Base-by-base conservation (phyloP, 352 stramenopile genomes). In the Globisporangium viniferum region DNA sequence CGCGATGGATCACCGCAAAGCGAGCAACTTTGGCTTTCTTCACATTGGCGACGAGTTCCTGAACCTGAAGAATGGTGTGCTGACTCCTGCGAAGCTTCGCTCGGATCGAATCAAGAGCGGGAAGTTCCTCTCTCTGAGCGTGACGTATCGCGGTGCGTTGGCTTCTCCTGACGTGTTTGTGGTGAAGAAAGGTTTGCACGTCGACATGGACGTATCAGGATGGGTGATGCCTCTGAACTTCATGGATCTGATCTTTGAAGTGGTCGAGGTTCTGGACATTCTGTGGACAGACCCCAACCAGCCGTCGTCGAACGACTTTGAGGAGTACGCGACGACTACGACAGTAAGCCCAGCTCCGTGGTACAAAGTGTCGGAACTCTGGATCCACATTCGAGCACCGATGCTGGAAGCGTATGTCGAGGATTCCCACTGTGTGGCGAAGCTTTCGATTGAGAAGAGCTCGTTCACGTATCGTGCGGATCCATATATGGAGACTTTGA, bases 361-460 rank as follows among this genome's bases (percentile, higher is more conserved):
- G 84, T 89, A 80, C 68, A 74, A 89, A 55, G 86, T 95, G 3
- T 76, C 83, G 5, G 84, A 90, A 46, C 72, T 96, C 55, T 73
- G 57, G 3, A 75, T 94, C 12, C 84, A 93, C 57, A 87, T 95
- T 71, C 84, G 84, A 29, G 84, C 81, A 56, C 86, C 87, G 33
- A 90, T 95, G 55, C 61, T 96, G 31, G 89, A 96, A 72, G 87
- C 83, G 8, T 96, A 96, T 29, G 67, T 96, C 15, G 89, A 95
- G 77, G 89, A 96, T 70, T 89, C 82, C 27, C 83, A 96, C 54
- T 95, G 88, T 67, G 89, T 96, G 1, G 89, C 88, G 35, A 96
- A 96, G 56, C 73, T 95, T 14, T 90, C 88, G 3, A 75, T 96
- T 35, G 89, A 96, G 69, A 81, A 93, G 33, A 93, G 78, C 54